Percentiles rank a stretch among this genome's conserved stretches.
phyloP scores from a whole-genome alignment of 2,329 filamentous ascomycete genomes.

The Aspergillus brasiliensis region DNA sequence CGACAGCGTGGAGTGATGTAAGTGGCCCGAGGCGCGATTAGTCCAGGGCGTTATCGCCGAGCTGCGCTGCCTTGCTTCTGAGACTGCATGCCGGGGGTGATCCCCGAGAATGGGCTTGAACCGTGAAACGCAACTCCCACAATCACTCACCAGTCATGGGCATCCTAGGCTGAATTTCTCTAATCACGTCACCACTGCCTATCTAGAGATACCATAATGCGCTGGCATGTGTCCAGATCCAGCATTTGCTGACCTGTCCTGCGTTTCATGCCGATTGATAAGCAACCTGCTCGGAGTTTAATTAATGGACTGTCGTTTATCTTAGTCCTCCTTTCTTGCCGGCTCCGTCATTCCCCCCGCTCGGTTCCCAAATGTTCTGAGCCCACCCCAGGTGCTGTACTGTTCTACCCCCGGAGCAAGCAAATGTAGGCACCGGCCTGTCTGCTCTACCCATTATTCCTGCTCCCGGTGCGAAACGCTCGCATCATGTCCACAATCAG shows the following conservation, averaged over 20 bases:
- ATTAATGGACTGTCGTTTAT: neutral
- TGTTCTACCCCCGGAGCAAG: neutral
- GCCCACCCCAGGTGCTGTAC: neutral
- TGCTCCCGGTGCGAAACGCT: neutral
- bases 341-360: neutral
- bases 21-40: neutral
- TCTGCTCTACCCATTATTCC: neutral
- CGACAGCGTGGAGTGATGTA: neutral
- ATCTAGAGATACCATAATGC: too few relatives aligned
- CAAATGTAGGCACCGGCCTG: neutral
- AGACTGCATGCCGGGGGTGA: neutral
- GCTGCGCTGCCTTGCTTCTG: neutral
- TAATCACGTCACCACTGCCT: neutral
- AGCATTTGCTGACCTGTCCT: neutral
- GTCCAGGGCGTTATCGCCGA: neutral
- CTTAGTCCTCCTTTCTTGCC: neutral
- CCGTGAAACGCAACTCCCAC: neutral
- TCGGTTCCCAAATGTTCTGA: neutral
- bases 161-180: neutral
- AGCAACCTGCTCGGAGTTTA: neutral
- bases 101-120: neutral
- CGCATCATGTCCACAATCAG: slow-evolving; percentile 28
- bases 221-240: too few relatives aligned
- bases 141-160: neutral
- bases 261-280: slow-evolving; percentile 3